Evolutionary conservation across 2,329 filamentous ascomycete genomes (phyloP).

Genomic region (Magnaporthiopsis incrustans): DNA sequence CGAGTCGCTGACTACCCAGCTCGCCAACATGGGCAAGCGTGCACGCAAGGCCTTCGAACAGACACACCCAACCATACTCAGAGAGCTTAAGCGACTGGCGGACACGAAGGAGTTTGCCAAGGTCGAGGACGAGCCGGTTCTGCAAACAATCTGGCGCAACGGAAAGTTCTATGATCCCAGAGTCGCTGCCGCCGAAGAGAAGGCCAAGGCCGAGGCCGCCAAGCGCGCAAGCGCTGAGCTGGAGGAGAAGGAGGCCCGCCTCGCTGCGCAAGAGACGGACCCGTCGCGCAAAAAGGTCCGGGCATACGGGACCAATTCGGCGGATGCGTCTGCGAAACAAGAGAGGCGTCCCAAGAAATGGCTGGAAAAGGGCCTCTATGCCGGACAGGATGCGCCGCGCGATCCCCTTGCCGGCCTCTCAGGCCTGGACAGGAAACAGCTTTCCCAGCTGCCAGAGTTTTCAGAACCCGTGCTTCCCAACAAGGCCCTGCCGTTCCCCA

Average conservation of each 20-base stretch:
- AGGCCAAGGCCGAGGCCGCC: slow-evolving; percentile 17
- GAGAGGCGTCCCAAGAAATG: slow-evolving; percentile 61
- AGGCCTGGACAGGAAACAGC: slow-evolving; percentile 40
- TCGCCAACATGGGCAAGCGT: slow-evolving; percentile 52
- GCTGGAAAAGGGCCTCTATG: slow-evolving; percentile 75
- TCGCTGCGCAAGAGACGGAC: slow-evolving; percentile 13
- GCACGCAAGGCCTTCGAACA: slow-evolving; percentile 46
- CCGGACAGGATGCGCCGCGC: slow-evolving; percentile 60
- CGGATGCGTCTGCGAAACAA: slow-evolving; percentile 21
- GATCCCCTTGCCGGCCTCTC: slow-evolving; percentile 42
- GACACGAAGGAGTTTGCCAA: slow-evolving; percentile 55
- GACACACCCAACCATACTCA: slow-evolving; percentile 23
- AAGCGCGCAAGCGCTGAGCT: slow-evolving; percentile 5
- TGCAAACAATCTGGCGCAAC: slow-evolving; percentile 56
- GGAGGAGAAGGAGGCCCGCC: slow-evolving; percentile 13
- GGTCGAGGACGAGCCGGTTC: slow-evolving; percentile 49
- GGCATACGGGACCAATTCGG: slow-evolving; percentile 22
- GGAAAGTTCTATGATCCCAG: slow-evolving; percentile 48
- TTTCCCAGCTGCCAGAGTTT: slow-evolving; percentile 39
- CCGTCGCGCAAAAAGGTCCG: slow-evolving; percentile 17
- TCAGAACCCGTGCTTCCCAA: slow-evolving; percentile 40
- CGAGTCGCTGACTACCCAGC: slow-evolving; percentile 37
- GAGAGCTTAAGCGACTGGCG: slow-evolving; percentile 50
- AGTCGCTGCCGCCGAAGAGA: slow-evolving; percentile 6
- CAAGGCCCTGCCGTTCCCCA: slow-evolving; percentile 61